Base-by-base conservation (phyloP, 805 yeast species). In the Saccharomycopsis selenospora region DNA sequence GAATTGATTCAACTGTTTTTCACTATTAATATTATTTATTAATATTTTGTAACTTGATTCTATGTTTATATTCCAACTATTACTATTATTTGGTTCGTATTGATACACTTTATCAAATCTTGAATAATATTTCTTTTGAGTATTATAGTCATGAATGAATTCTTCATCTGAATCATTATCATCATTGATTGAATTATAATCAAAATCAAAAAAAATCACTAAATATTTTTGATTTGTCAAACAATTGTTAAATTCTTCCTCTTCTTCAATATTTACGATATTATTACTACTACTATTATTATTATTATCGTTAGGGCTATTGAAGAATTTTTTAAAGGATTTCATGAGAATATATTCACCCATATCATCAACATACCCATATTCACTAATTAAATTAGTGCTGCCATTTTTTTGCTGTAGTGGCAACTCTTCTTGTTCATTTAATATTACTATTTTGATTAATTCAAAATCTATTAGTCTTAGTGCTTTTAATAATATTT, bases 111-210 rank as follows among this genome's bases (percentile, higher is more conserved):
- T 40, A 6, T 51, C 54, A 11, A 42, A 22, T 26, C 51, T 40
- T 13, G 17, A 26, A 24, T 51, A 51, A 18, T 38, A 28, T 17
- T 29, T 41, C 46, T 48, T 48, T 23, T 45, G 51, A 3, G 20
- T 38, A 13, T 43, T 42, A 26, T 44, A 51, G 8, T 13, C 14
- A 2, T 29, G 26, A 26, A 48, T 43, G 36, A 48, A 51, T 36
- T 51, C 54, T 1, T 42, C 42, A 18, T 51, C 54, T 3, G 54
- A 51, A 25, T 51, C 54, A 22, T 48, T 29, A 20, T 51, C 54
- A 4, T 22, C 23, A 4, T 17, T 17, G 10, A 10, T 20, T 11
- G 23, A 8, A 3, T 10, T 6, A 26, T 40, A 41, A 13, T 40
- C 42, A 11, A 41, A 17, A 18, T 49, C 52, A 4, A 33, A 20